Base-by-base conservation (phyloP, 140 eudicot genomes). In the Flaveria floridana region DNA sequence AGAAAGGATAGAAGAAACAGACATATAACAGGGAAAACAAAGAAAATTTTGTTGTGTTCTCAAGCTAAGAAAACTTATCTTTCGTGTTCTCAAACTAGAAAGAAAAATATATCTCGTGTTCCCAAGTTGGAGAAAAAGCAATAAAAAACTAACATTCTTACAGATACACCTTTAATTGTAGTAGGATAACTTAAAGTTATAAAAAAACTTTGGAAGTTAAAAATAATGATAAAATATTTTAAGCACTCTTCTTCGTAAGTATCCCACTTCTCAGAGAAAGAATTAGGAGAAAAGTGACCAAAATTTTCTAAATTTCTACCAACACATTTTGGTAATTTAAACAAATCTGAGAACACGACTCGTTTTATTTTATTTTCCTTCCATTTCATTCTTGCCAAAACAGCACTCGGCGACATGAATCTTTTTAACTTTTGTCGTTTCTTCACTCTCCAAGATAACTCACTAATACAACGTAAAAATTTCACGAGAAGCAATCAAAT, bases 401-500 rank as follows among this genome's bases (percentile, higher is more conserved):
- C 10, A 12, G 25, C 66, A 23, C 37, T 10, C 2, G 8, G 25
- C 8, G 9, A 65, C 70, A 37, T 13, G 6, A 1, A 2, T 6
- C 3, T 2, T 34, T 34, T 5, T 34, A 34, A 34, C 41, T n/a
- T 39, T 37, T 39, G 10, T 11, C 8, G 16, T n/a, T 18, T 39
- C 25, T 39, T 9, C 50, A 65, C 48, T 15, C 19, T 65, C 47
- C 51, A 39, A 65, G 1, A 2, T 16, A 39, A 65, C 28, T 39
- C 52, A 16, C 37, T 39, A 42, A 37, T 9, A 20, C 28, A 41
- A 15, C 3, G 26, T 47, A 12, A 12, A 65, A 11, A 0, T 41
- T 62, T 71, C 44, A 75, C 26, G 50, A 73, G 41, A 34, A 34
- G 41, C 64, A 16, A 16, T 15, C 47, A 80, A 6, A 37, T 34